These are phyloP conservation scores for Collybia sordida DNA, from an alignment of 768 basidiomycete species.

Conservation along the genomic window DNA sequence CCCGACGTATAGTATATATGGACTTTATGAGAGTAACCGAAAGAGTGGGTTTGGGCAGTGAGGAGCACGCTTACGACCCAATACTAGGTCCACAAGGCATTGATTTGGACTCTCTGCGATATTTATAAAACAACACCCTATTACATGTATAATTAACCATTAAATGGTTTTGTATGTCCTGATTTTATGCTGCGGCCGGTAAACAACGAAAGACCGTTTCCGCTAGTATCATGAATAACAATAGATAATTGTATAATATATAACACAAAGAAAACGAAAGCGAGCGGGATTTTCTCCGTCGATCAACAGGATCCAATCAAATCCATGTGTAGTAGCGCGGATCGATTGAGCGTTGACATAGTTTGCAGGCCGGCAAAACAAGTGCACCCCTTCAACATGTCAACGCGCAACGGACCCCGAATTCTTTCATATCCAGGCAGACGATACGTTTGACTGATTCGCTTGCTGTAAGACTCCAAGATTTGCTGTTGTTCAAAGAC, in stretches of 20 bases:
- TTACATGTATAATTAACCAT: too few species aligned
- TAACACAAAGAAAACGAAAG: too few species aligned
- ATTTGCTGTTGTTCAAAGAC: background rate
- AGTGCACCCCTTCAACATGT: background rate
- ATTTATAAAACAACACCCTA: too few species aligned
- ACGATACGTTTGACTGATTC: background rate
- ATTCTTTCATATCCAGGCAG: background rate
- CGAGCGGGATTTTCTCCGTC: too few species aligned
- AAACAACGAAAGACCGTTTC: too few species aligned
- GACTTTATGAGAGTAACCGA: slow-evolving; percentile 63
- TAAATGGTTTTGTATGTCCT: too few species aligned
- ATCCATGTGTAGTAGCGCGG: background rate
- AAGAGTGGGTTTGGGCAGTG: slow-evolving; percentile 39
- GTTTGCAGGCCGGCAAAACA: background rate
- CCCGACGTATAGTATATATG: slow-evolving; percentile 83
- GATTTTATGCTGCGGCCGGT: too few species aligned
- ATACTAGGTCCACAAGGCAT: background rate
- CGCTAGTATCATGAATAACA: too few species aligned
- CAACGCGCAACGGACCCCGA: background rate
- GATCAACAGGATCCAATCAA: too few species aligned
- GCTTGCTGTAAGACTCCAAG: background rate
- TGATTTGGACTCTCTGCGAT: too few species aligned
- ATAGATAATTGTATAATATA: too few species aligned
- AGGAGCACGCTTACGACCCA: background rate
- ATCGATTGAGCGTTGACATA: background rate